Conservation (phyloP, 768 basidiomycete genomes). For the Suillus brevipes region DNA sequence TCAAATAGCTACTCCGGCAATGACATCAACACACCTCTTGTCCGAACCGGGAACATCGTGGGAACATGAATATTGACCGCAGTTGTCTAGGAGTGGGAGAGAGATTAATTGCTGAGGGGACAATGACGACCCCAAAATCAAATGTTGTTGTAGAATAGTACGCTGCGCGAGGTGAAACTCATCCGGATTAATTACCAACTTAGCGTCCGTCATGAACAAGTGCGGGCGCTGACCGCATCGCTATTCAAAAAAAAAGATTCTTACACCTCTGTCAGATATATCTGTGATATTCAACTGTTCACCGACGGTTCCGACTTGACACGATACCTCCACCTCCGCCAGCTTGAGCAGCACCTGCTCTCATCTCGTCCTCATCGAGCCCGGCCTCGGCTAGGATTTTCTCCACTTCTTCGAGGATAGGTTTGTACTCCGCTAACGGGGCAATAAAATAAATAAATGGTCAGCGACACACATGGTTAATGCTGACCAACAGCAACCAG, state of each 20-base stretch:
- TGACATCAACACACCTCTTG: not conserved
- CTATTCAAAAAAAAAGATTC: not conserved
- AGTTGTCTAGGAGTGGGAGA: too few species aligned
- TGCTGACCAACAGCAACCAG: not conserved
- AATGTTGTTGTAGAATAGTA: too few species aligned
- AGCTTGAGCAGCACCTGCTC: slow-evolving; percentile 40
- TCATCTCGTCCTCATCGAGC: slow-evolving; percentile 81
- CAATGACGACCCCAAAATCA: too few species aligned
- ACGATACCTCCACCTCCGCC: not conserved
- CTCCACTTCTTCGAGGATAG: slow-evolving; percentile 78
- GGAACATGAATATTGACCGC: not conserved
- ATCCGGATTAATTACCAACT: too few species aligned
- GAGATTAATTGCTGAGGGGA: too few species aligned
- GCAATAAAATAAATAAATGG: not conserved
- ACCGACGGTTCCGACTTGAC: slow-evolving; percentile 50
- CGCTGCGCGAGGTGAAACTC: not conserved
- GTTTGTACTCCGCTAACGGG: slow-evolving; percentile 73
- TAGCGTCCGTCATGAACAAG: not conserved
- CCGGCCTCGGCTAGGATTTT: slow-evolving; percentile 83
- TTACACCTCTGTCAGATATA: not conserved
- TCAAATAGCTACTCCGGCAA: not conserved
- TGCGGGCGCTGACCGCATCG: not conserved
- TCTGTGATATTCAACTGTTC: not conserved
- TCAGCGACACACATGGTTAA: slow-evolving; percentile 5
- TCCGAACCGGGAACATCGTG: not conserved